phyloP scores from a whole-genome alignment of 2,329 filamentous ascomycete species.

The Ceratocystis destructans region DNA sequence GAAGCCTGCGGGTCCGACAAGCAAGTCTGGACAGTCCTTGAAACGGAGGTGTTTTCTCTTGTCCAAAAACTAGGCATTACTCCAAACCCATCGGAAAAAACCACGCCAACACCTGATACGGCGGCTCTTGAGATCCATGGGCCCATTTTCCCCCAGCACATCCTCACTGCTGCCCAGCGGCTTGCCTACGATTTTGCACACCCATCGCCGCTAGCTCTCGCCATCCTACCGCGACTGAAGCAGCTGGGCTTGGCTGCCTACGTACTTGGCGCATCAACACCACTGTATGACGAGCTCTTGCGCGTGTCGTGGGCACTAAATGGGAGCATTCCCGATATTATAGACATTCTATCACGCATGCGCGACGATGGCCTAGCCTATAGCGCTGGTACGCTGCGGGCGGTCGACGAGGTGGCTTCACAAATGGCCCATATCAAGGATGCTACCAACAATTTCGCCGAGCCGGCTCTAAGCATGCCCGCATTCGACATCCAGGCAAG shows the following conservation, averaged over 20 bases:
- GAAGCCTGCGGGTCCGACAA: constrained; percentile 43
- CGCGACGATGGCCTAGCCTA: constrained; percentile 40
- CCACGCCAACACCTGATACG: neutral
- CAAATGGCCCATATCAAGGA: constrained; percentile 6
- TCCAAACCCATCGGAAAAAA: no score
- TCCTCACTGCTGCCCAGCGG: constrained; percentile 42
- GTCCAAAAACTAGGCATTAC: constrained; percentile 41
- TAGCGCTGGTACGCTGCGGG: constrained; percentile 5
- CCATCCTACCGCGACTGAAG: constrained; percentile 53
- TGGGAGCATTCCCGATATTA: constrained; percentile 41
- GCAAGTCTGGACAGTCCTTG: constrained; percentile 53
- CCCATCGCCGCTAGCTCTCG: constrained; percentile 45
- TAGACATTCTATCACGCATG: constrained; percentile 52
- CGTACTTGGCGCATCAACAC: constrained; percentile 55
- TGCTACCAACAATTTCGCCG: constrained; percentile 7
- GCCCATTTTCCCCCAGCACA: constrained; percentile 48
- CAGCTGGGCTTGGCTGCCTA: constrained; percentile 54
- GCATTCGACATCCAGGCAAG: constrained; percentile 6
- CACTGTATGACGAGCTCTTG: constrained; percentile 56
- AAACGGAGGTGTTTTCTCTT: constrained; percentile 51
- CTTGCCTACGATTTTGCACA: constrained; percentile 44
- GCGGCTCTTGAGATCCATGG: constrained; percentile 42
- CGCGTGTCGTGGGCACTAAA: constrained; percentile 47
- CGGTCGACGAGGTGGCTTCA: constrained; percentile 8
- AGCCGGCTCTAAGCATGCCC: constrained; percentile 3